Conservation (phyloP, 306 rosid species). For the Betula pendula region DNA sequence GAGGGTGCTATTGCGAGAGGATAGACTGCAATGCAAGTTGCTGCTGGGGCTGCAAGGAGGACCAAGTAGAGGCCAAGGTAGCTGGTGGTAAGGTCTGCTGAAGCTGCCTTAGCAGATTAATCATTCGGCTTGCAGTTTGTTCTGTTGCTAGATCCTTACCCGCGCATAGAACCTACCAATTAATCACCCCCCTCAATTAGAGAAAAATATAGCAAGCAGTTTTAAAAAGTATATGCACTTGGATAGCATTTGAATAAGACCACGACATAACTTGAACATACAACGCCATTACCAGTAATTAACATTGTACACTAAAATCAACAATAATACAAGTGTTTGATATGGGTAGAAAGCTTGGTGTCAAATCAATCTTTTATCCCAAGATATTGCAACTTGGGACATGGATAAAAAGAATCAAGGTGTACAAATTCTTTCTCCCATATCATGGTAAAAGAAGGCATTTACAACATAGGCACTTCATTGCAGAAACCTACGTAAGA, state of each 20-base stretch:
- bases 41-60: slow-evolving; percentile 95
- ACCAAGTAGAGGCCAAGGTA: slow-evolving; percentile 94
- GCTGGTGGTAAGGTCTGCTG: slow-evolving; percentile 91
- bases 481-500: neutral
- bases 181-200: slow-evolving; percentile 12
- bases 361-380: neutral
- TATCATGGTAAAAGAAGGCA: neutral
- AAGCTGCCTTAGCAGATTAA: slow-evolving; percentile 80
- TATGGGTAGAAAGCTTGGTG: neutral
- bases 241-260: neutral
- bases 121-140: slow-evolving; percentile 82
- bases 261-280: neutral
- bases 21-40: slow-evolving; percentile 91
- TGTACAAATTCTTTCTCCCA: neutral
- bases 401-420: neutral
- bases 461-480: neutral
- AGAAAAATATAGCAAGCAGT: slow-evolving; percentile 13
- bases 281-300: neutral
- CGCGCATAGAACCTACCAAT: slow-evolving; percentile 73
- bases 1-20: slow-evolving; percentile 63
- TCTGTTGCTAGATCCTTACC: slow-evolving; percentile 95
- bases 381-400: neutral
- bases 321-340: neutral
- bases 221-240: neutral
- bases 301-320: neutral